These are phyloP conservation scores for Saksenaea vasiformis DNA, from an alignment of 371 early-diverging fungal species.

Conservation along the genomic window DNA sequence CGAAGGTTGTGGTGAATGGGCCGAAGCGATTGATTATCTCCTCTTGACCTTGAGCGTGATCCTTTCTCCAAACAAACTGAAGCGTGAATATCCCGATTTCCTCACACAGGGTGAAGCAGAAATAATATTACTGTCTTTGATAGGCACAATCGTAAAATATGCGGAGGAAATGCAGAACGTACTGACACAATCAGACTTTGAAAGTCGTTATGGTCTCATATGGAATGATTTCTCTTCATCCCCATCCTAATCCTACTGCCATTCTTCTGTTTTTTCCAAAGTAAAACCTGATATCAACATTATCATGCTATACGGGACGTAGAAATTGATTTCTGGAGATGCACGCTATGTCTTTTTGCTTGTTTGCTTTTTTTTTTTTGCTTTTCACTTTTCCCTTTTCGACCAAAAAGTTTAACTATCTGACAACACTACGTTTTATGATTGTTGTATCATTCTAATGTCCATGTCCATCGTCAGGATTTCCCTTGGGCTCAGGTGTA, in stretches of 20 bases:
- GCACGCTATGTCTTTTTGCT: neutral
- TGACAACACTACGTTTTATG: neutral
- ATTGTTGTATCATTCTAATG: slow-evolving; percentile 30
- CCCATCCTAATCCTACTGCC: neutral
- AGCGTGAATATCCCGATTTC: slow-evolving; percentile 7
- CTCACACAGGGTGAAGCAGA: slow-evolving; percentile 13
- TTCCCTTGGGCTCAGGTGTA: slow-evolving; percentile 46
- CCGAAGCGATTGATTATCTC: neutral
- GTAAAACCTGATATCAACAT: neutral
- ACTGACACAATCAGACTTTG: slow-evolving; percentile 10
- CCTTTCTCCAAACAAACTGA: slow-evolving; percentile 10
- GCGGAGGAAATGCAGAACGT: slow-evolving; percentile 5
- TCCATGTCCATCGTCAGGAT: slow-evolving; percentile 51
- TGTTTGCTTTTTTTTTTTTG: neutral
- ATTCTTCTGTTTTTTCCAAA: neutral
- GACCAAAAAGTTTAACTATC: neutral
- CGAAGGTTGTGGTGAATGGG: slow-evolving; percentile 12
- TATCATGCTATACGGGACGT: neutral
- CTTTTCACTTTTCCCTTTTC: no score
- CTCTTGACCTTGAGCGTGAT: neutral
- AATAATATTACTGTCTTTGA: neutral
- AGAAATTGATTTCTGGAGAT: neutral
- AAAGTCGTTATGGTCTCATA: slow-evolving; percentile 11
- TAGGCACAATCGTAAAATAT: neutral
- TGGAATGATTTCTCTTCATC: neutral